phyloP scores from a whole-genome alignment of 1,139 yeast species.

The Lodderomyces metapsilosis region DNA sequence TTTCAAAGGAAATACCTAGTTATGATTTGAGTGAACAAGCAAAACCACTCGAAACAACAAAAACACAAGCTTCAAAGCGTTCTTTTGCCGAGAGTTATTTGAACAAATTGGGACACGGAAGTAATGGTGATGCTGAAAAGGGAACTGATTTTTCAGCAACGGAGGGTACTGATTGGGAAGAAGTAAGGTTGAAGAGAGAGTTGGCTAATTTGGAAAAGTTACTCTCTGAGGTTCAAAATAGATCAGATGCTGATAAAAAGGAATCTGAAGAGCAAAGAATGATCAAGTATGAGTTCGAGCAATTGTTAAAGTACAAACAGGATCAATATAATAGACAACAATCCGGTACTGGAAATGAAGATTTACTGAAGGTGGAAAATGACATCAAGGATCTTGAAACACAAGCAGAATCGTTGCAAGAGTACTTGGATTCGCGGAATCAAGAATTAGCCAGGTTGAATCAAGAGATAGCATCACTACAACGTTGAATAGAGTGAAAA shows the following conservation, averaged over 20 bases:
- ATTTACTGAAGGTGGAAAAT: slow-evolving; percentile 43
- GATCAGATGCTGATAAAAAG: slow-evolving; percentile 32
- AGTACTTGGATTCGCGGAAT: slow-evolving; percentile 51
- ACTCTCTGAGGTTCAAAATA: slow-evolving; percentile 56
- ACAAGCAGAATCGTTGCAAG: slow-evolving; percentile 63
- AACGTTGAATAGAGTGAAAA: background rate
- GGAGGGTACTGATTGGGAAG: slow-evolving; percentile 84
- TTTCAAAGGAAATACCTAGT: slow-evolving; percentile 80
- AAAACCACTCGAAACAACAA: slow-evolving; percentile 37
- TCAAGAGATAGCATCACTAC: slow-evolving; percentile 36
- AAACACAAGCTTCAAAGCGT: slow-evolving; percentile 18
- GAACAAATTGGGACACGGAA: slow-evolving; percentile 45
- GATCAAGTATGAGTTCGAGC: slow-evolving; percentile 74
- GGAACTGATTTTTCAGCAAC: slow-evolving; percentile 78
- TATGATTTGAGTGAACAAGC: slow-evolving; percentile 52
- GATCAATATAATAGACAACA: slow-evolving; percentile 17
- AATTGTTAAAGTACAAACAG: slow-evolving; percentile 72
- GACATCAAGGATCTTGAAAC: slow-evolving; percentile 65
- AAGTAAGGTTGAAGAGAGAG: slow-evolving; percentile 78
- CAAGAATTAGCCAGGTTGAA: slow-evolving; percentile 48
- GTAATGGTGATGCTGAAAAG: slow-evolving; percentile 49
- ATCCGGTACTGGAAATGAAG: slow-evolving; percentile 16
- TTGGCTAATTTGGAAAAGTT: slow-evolving; percentile 68
- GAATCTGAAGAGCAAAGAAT: slow-evolving; percentile 29
- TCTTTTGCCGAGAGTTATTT: slow-evolving; percentile 43